A percentile compares a stretch with the other conserved stretches of the same genome.
These are phyloP conservation scores for Penicillium sclerotiorum DNA, from an alignment of 2,329 filamentous ascomycete species.

Conservation along the genomic window DNA sequence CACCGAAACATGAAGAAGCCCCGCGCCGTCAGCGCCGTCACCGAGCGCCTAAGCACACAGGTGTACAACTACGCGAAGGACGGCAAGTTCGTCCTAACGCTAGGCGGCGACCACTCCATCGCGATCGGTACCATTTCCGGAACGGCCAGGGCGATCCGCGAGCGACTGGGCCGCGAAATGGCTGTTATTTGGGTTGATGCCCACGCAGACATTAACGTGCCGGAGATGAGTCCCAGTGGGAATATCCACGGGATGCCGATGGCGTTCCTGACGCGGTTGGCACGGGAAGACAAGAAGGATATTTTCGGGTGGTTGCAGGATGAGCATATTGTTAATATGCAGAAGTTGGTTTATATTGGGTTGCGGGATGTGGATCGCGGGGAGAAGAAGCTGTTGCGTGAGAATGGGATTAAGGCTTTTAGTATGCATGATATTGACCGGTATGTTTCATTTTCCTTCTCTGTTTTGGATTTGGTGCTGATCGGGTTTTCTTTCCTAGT, in stretches of 20 bases:
- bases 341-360: slow-evolving; percentile 96
- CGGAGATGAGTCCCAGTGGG: slow-evolving; percentile 83
- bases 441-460: slow-evolving; percentile 49
- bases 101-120: slow-evolving; percentile 95
- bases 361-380: slow-evolving; percentile 88
- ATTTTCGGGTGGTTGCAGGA: slow-evolving; percentile 88
- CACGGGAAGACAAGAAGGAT: slow-evolving; percentile 72
- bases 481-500: slow-evolving; percentile 47
- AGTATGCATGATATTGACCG: slow-evolving; percentile 98
- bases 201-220: slow-evolving; percentile 96
- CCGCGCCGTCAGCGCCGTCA: slow-evolving; percentile 81
- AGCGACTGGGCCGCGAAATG: slow-evolving; percentile 79
- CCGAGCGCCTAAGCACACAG: slow-evolving; percentile 74
- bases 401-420: slow-evolving; percentile 92
- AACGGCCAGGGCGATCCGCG: slow-evolving; percentile 80
- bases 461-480: slow-evolving; percentile 3
- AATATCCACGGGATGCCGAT: slow-evolving; percentile 99
- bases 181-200: slow-evolving; percentile 99
- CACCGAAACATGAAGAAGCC: slow-evolving; percentile 95
- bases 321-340: slow-evolving; percentile 60
- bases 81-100: slow-evolving; percentile 85
- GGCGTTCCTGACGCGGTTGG: slow-evolving; percentile 83
- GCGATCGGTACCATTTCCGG: slow-evolving; percentile 92
- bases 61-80: slow-evolving; percentile 83
- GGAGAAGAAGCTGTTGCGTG: slow-evolving; percentile 88